Base-by-base conservation (phyloP, 768 basidiomycete species). In the Goffeauzyma gilvescens region DNA sequence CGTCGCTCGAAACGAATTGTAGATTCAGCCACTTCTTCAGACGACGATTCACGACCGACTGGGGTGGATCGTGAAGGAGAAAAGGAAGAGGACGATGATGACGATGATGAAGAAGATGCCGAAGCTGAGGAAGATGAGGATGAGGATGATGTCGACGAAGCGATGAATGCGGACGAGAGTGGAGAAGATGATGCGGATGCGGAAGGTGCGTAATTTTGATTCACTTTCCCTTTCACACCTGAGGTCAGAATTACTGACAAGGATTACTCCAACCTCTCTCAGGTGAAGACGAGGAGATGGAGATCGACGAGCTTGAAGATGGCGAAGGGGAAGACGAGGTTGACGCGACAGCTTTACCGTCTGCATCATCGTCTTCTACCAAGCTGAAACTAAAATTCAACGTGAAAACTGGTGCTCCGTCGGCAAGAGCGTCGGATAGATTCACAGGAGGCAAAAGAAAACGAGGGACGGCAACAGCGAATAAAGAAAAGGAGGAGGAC, bases 1-100 rank as follows among this genome's bases (percentile, higher is more conserved):
- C 32, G 47, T 20, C 47, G 47, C 18, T 44, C 47, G 17, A 43
- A 44, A 33, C 47, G 47, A 15, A 32, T 49, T 8, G 42, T 49
- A 3, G 36, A 37, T 18, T 49, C 47, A 3, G 47, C 45, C 24
- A 41, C 44, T 28, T 41, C 46, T 13, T 43, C 41, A 43, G 28
- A 32, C 28, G 37, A 31, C 18, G 12, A 20, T 33, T 37, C 39
- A 21, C 20, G 32, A 15, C 31, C 27, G 9, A 33, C 22, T 18
- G 32, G 20, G 25, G 32, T 39, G 23, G 38, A 33, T 14, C 32
- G 14, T 15, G 34, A 39, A 8, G 37, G 39, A 9, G 28, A 26
- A 9, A 21, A 20, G 3, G 34, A 52, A 12, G 31, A 33, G 18
- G 34, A 41, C n/a, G 45, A 14, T 20, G 28, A 46, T 32, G 41